Base-by-base conservation (phyloP, 441 rosid genomes). In the Gossypium schwendimanii region DNA sequence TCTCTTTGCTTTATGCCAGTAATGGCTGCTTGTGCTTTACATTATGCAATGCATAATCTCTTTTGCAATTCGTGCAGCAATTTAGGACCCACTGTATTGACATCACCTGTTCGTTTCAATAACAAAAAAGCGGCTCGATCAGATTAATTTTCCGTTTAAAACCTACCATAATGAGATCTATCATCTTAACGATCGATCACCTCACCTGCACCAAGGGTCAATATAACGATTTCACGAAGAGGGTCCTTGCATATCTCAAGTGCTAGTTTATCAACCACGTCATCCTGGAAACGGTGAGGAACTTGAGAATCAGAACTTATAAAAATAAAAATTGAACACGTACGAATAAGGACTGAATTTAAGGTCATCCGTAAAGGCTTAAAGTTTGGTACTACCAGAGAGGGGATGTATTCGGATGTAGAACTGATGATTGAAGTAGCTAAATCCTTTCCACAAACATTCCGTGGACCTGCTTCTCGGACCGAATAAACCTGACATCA, bases 161-260 rank as follows among this genome's bases (percentile, higher is more conserved):
- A 59, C n/a, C 44, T n/a, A n/a, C 44, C 15, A 8, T n/a, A 33
- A 5, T 4, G n/a, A 28, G 17, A 26, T 23, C 2, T 11, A 67
- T 18, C 18, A 12, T 11, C 11, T 12, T 2, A 33, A 41, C 7
- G 4, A 69, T 31, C 0, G n/a, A 44, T 52, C 41, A 36, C 41
- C 41, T 52, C 73, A 73, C 80, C 79, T 65, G 72, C 76, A 73
- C 78, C 84, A 6, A 81, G 74, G 6, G 81, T 78, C 44, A 75
- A 62, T n/a, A 78, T 24, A 17, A 75, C 76, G 63, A 60, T 75
- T 47, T 75, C 55, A 8, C 52, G 41, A 59, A 44, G 53, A 24
- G 80, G 74, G 7, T 75, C 74, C 21, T 55, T 50, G 11, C 63
- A 53, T 73, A 75, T 73, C 65, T 73, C 63, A 24, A 45, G 12